Conservation (phyloP, 2,329 filamentous ascomycete species). For the Cercospora brassicicola region DNA sequence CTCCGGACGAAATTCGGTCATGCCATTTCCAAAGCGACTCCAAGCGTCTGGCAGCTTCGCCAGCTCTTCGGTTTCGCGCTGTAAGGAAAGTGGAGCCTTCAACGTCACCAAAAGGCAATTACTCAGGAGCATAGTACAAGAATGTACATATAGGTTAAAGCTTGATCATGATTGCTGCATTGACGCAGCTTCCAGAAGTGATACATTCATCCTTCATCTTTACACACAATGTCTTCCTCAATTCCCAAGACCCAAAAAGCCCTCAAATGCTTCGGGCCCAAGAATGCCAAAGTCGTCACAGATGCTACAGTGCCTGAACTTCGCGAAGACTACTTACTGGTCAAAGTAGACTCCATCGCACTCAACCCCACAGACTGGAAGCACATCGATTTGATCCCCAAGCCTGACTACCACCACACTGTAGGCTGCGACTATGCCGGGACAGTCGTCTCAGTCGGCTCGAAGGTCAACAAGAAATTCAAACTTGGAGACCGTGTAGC, state of each 20-base stretch:
- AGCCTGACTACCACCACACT: conserved; percentile 41
- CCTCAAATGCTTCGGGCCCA: conserved; percentile 24
- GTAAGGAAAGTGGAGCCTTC: neutral
- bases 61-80: neutral
- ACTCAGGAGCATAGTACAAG: neutral
- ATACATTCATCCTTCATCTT: neutral
- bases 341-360: conserved; percentile 48
- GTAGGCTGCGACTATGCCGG: conserved; percentile 58
- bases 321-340: conserved; percentile 40
- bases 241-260: conserved; percentile 24
- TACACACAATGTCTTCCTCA: conserved; percentile 3
- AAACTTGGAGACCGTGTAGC: conserved; percentile 53
- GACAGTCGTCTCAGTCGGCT: conserved; percentile 53
- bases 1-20: neutral
- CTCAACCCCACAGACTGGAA: conserved; percentile 56
- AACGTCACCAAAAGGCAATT: conserved; percentile 2
- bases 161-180: neutral
- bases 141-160: neutral
- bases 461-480: conserved; percentile 47
- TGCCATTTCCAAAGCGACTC: neutral
- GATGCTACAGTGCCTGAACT: conserved; percentile 18
- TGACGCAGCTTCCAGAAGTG: neutral
- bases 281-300: conserved; percentile 16
- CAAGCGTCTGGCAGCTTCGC: neutral
- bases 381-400: conserved; percentile 41